Evolutionary conservation across 2,329 filamentous ascomycete genomes (phyloP), one percentile per base, ranked within the genome.

Genomic region (Fusarium sterilihyphosum): DNA sequence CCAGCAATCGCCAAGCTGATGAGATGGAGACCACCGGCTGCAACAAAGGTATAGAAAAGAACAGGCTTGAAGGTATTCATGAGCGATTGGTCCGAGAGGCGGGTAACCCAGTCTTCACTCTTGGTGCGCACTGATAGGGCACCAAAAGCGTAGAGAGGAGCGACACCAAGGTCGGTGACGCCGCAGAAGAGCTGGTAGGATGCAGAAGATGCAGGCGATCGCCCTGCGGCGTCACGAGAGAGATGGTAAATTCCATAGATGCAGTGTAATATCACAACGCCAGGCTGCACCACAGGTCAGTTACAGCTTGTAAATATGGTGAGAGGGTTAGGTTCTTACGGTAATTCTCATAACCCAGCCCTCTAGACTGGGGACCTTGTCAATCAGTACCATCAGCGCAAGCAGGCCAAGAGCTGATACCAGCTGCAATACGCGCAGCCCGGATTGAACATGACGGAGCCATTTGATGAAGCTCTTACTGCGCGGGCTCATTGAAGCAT

Each of bases 171-270:
- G 81, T 98, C 96, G 47, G 93, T 89, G 49, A 94, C 84, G 17
- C 90, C 87, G 6, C 95, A 91, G 81, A 98, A 98, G 65, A 96
- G 84, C 83, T 97, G 94, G 83, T 98, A 98, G 73, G 94, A 96
- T 20, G 94, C 92, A 24, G 94, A 94, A 29, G 94, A 97, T 8
- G 87, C 92, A 0, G 96, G 92, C 2, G 95, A 91, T 59, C 95
- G 91, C 50, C 87, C 89, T 54, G 90, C 90, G 2, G 93, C 89
- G 43, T 92, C 90, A 38, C 93, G 90, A 20, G 89, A 86, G 44
- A 97, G 89, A 81, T 98, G 95, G 78, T 93, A 96, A 69, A 97
- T 88, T 47, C 89, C 93, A 82, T 98, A 98, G 24, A 91, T 78
- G 22, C 90, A 91, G 80, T 95, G 91, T 9, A 93, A 77, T 53